A percentile compares a stretch with the other conserved stretches of the same genome.
Evolutionary conservation across 192 early-diverging fungal species (phyloP).

Genomic region (Dispira simplex): DNA sequence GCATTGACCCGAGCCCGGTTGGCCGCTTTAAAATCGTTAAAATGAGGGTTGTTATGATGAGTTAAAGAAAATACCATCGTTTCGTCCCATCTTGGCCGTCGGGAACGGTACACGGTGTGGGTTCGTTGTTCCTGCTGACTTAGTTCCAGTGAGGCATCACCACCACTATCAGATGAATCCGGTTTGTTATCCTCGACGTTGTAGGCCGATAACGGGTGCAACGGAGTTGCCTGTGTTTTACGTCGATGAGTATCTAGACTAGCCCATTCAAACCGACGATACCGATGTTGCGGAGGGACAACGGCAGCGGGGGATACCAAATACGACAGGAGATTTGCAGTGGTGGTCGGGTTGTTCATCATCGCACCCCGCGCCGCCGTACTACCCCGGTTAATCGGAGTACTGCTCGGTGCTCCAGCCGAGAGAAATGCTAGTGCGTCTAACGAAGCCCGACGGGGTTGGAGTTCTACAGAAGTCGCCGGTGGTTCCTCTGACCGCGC

Average conservation of each 20-base stretch:
- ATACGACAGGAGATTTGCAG: no score
- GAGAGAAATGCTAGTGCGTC: no score
- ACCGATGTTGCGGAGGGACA: no score
- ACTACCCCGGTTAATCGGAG: no score
- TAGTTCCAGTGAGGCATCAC: background rate
- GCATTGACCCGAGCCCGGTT: conserved; percentile 9
- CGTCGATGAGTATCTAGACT: background rate
- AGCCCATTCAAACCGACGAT: conserved; percentile 2
- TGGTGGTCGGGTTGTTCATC: no score
- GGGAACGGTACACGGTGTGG: background rate
- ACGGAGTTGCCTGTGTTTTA: background rate
- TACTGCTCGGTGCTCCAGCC: no score
- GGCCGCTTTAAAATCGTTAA: background rate
- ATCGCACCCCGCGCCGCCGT: no score
- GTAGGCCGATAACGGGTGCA: background rate
- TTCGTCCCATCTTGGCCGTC: conserved; percentile 1
- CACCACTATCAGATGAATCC: background rate
- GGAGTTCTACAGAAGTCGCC: no score
- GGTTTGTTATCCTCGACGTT: background rate
- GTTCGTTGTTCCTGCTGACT: background rate
- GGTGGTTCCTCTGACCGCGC: no score
- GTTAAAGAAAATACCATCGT: conserved; percentile 9
- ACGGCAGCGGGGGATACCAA: no score
- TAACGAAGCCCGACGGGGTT: no score
- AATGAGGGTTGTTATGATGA: conserved; percentile 6